Conservation (phyloP, 148 eudicot genomes). For the Limonium bicolor region DNA sequence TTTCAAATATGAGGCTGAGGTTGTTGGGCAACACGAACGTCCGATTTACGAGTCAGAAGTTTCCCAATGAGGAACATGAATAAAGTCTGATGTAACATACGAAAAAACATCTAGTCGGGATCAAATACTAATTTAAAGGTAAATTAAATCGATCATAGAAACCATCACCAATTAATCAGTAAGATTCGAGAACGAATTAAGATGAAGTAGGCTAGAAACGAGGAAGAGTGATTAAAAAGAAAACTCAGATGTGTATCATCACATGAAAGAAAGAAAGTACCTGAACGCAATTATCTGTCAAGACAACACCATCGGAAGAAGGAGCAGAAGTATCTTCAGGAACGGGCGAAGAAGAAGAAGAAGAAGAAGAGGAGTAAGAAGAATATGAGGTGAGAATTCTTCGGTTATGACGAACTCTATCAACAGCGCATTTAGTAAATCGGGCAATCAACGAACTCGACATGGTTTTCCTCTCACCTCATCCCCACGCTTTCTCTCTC, state of each 20-base stretch:
- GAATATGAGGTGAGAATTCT: neutral
- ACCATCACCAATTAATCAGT: neutral
- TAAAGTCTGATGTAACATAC: too few relatives aligned
- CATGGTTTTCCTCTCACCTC: constrained; percentile 4
- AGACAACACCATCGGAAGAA: constrained; percentile 33
- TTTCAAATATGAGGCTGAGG: neutral
- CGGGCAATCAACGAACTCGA: neutral
- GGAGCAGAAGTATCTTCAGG: constrained; percentile 21
- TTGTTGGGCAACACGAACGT: neutral
- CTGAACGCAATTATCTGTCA: constrained; percentile 59
- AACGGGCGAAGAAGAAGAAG: constrained; percentile 17
- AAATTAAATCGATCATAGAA: neutral
- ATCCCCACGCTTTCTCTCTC: too few relatives aligned
- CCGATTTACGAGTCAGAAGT: too few relatives aligned
- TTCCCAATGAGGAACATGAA: too few relatives aligned
- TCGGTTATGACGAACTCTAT: constrained; percentile 1
- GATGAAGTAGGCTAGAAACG: neutral
- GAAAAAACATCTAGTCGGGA: neutral
- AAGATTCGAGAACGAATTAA: neutral
- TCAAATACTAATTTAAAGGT: neutral
- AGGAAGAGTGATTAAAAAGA: too few relatives aligned
- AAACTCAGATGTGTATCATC: neutral
- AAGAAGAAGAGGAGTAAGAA: neutral
- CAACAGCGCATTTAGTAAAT: neutral
- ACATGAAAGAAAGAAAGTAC: constrained; percentile 22